These are phyloP conservation scores for Rutstroemia sp. DNA, from an alignment of 2,329 filamentous ascomycete genomes.

Conservation along the genomic window DNA sequence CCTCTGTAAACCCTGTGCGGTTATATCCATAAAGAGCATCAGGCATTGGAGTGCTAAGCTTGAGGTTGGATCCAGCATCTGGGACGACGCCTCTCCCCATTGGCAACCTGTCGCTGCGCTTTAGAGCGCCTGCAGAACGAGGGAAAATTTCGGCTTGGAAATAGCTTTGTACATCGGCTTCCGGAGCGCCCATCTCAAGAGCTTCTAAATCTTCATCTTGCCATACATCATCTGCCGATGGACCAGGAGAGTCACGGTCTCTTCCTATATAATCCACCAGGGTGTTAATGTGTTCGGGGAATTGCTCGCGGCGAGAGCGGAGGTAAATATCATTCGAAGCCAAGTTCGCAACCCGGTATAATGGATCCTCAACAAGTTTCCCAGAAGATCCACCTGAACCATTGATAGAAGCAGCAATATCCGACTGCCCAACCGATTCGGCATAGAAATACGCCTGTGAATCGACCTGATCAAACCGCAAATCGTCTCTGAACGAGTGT, in stretches of 20 bases:
- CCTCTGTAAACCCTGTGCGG: too few relatives aligned
- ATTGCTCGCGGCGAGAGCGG: conserved; percentile 13
- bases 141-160: conserved; percentile 9
- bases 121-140: too few relatives aligned
- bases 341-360: too few relatives aligned
- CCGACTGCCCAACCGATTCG: too few relatives aligned
- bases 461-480: too few relatives aligned
- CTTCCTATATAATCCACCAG: conserved; percentile 16
- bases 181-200: conserved; percentile 13
- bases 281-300: conserved; percentile 15
- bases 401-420: too few relatives aligned
- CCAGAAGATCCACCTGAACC: too few relatives aligned
- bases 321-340: too few relatives aligned
- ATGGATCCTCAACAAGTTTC: too few relatives aligned
- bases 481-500: too few relatives aligned
- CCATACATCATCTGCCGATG: conserved; percentile 13
- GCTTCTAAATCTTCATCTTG: conserved; percentile 12
- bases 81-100: too few relatives aligned
- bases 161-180: not conserved
- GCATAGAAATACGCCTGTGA: too few relatives aligned
- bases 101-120: not conserved
- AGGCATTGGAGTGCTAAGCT: not conserved
- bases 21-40: conserved; percentile 8
- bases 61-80: not conserved
- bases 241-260: conserved; percentile 18